Base-by-base conservation (phyloP, 495 filamentous ascomycete species). In the Talaromyces trachyspermus region DNA sequence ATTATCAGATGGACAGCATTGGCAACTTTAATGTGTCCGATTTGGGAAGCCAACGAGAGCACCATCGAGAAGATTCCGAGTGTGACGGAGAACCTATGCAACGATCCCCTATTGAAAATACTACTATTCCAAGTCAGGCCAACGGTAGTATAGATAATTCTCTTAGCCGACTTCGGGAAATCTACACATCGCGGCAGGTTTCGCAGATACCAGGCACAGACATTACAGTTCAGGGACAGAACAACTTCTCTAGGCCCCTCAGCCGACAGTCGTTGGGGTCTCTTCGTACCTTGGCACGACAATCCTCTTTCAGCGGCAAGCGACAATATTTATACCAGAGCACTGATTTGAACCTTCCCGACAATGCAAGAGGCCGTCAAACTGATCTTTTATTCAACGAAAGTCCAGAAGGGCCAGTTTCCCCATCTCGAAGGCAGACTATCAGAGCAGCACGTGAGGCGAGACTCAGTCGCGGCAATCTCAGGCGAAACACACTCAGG, bases 31-130 rank as follows among this genome's bases (percentile, higher is more conserved):
- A 52, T 15, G 56, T 61, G 18, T 47, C 41, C 10, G 50, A 53
- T 12, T 49, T 32, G 14, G n/a, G 25, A 18, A 26, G 36, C 15
- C 18, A 11, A 25, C 36, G 42, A 57, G 68, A 75, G 0, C 83
- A 86, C 57, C 54, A 80, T 42, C 68, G 80, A 11, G 83, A 87
- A 60, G 48, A 64, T 25, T 74, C 82, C 1, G 80, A 85, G 38
- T 79, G 78, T 37, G 57, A 71, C 22, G 72, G 69, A 23, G 77
- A 84, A 15, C n/a, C 36, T 5, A 7, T 27, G 8, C 37, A 10
- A 18, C 24, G 26, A 19, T 7, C 17, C 26, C 32, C 24, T 15
- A 22, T 26, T 20, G 22, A 22, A 15, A n/a, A n/a, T n/a, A n/a
- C n/a, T 2, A 12, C 8, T n/a, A 37, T 14, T 35, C 15, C 27